Base-by-base conservation (phyloP, 1,284 basidiomycete genomes). In the Veloboletus limbatus region DNA sequence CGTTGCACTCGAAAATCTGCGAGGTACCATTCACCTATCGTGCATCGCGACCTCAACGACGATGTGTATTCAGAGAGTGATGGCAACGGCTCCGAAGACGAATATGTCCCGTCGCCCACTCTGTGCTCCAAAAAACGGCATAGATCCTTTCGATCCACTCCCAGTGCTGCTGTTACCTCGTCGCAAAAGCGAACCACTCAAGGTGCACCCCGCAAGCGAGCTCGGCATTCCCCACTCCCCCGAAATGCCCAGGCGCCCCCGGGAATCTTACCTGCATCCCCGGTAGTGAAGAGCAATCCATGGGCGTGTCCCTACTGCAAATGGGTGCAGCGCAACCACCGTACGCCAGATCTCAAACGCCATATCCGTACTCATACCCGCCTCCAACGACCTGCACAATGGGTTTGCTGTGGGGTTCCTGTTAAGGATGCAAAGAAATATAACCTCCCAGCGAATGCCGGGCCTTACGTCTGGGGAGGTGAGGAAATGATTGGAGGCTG, bases 311-410 rank as follows among this genome's bases (percentile, higher is more conserved):
- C 62, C 17, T 46, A 63, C 27, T 65, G 66, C 44, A 59, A 49
- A 34, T 65, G 66, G 66, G 59, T 65, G 11, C 66, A 65, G 18
- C 55, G 48, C 25, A 75, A 73, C 59, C 62, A 63, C 36, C 72
- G 79, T 27, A 57, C 70, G 27, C 76, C 76, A 7, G 79, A 81
- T 49, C 75, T 76, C 53, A 71, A 69, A 55, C 72, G 80, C 14
- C 79, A 82, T 55, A 55, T 79, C 25, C 63, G 59, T 22, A 78
- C 78, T 0, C 79, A 81, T 47, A 65, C 69, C 24, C 70, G 71
- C 37, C 53, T 54, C 24, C 48, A 54, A 20, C 58, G 62, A 13
- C 65, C 59, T 17, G 55, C 56, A 4, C 55, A 60, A 25, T 68
- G 66, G 66, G 50, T 69, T 6, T 69, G 67, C 41, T 66, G 63